Conservation (phyloP, 108 stramenopile genomes). For the Asterionellopsis glacialis region DNA sequence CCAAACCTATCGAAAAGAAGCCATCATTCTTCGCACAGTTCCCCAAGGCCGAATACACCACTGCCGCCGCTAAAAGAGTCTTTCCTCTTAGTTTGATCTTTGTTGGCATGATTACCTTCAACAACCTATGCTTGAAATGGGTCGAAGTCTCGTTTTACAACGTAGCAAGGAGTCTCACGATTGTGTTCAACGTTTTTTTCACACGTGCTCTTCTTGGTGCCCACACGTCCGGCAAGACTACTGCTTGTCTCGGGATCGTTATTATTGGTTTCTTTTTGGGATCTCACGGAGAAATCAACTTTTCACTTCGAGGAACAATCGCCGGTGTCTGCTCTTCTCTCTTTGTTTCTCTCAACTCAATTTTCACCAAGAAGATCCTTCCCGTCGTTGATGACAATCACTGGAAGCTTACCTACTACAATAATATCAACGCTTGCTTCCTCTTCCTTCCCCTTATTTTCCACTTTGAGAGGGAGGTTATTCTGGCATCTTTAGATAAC, state of each 20-base stretch:
- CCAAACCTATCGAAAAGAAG: slow-evolving; percentile 16
- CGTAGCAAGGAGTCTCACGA: slow-evolving; percentile 93
- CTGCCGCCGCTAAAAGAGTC: slow-evolving; percentile 46
- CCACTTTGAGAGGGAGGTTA: slow-evolving; percentile 57
- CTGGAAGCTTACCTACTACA: slow-evolving; percentile 91
- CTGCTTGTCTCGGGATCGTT: slow-evolving; percentile 76
- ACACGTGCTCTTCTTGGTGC: slow-evolving; percentile 71
- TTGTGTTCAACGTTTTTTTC: slow-evolving; percentile 93
- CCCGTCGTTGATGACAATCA: slow-evolving; percentile 89
- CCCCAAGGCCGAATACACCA: slow-evolving; percentile 75
- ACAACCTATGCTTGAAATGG: slow-evolving; percentile 91
- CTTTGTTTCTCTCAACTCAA: slow-evolving; percentile 93
- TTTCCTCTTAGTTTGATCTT: slow-evolving; percentile 85
- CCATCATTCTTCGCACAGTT: slow-evolving; percentile 78
- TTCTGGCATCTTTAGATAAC: slow-evolving; percentile 24
- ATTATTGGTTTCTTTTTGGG: slow-evolving; percentile 89
- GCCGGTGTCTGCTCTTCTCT: slow-evolving; percentile 84
- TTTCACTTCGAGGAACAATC: slow-evolving; percentile 78
- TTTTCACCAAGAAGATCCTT: slow-evolving; percentile 89
- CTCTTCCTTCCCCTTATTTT: slow-evolving; percentile 86
- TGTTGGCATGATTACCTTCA: slow-evolving; percentile 96
- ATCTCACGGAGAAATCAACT: slow-evolving; percentile 83
- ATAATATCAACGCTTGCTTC: slow-evolving; percentile 91
- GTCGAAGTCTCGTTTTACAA: slow-evolving; percentile 97
- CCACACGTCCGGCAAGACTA: slow-evolving; percentile 61